Evolutionary conservation across 1,284 basidiomycete genomes (phyloP), one percentile per base, ranked within the genome.

Genomic region (Rhizoctonia solani): DNA sequence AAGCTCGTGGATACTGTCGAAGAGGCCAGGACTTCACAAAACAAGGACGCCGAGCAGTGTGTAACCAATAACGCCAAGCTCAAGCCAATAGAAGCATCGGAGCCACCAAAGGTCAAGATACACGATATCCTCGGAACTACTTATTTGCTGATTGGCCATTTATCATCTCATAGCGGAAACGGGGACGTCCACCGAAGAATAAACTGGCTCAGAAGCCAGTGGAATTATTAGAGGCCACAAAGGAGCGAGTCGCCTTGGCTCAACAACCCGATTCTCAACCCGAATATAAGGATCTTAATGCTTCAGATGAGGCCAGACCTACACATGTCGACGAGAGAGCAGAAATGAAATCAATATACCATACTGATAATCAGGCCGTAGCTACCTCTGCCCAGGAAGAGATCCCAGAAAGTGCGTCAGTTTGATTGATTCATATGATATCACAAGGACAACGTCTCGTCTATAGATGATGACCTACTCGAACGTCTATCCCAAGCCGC

Each of bases 401-500:
- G n/a, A n/a, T n/a, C n/a, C n/a, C n/a, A n/a, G n/a, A n/a, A n/a
- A n/a, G n/a, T n/a, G n/a, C n/a, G n/a, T n/a, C n/a, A 19, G 14
- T 32, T 11, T 21, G 25, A 16, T 4, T 19, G 14, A 32, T 1
- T 42, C 5, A 32, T 8, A n/a, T n/a, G n/a, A n/a, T n/a, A n/a
- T n/a, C n/a, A n/a, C n/a, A n/a, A n/a, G n/a, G n/a, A n/a, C n/a
- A n/a, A n/a, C n/a, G n/a, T n/a, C n/a, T n/a, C n/a, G 11, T 21
- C 13, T 16, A 41, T 29, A 65, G 39, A 53, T 3, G 50, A 32
- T 21, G 61, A 65, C 9, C 37, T 53, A 25, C 23, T 46, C 21
- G 21, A 46, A 46, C 44, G 44, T 6, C 30, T 65, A 4, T 52
- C 61, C n/a, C 50, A 42, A 27, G 61, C 61, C 13, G 61, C 61